A percentile compares a stretch with the other conserved stretches of the same genome.
Evolutionary conservation across 1,284 basidiomycete genomes (phyloP).

Genomic region (Cystobasidiaceae sp.): DNA sequence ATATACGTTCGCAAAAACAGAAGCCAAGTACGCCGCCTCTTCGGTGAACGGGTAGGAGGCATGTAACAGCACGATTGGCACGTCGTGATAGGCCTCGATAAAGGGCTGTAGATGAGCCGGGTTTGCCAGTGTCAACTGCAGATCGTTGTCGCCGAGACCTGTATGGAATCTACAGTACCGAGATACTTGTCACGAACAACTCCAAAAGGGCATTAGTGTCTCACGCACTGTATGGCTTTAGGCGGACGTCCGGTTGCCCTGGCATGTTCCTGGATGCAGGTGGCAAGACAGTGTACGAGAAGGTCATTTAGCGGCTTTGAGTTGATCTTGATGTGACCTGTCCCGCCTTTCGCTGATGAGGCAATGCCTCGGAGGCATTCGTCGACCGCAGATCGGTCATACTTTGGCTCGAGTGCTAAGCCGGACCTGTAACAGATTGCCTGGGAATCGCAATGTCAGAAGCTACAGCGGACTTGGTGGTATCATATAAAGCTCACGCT

Average conservation of each 20-base stretch:
- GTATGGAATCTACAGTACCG: constrained; percentile 62
- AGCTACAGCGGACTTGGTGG: not conserved
- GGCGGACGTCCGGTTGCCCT: not conserved
- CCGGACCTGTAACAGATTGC: constrained; percentile 3
- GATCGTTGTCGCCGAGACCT: constrained; percentile 67
- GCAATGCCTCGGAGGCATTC: not conserved
- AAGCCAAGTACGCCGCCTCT: constrained; percentile 63
- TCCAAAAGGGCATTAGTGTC: not conserved
- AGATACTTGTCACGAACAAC: not conserved
- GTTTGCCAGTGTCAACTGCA: constrained; percentile 57
- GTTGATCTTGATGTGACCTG: not conserved
- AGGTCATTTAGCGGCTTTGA: constrained; percentile 7
- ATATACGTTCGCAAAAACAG: constrained; percentile 65
- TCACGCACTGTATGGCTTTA: constrained; percentile 10
- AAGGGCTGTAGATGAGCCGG: constrained; percentile 63
- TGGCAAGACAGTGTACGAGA: not conserved
- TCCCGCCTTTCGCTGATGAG: not conserved
- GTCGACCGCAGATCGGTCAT: not conserved
- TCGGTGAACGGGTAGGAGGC: constrained; percentile 66
- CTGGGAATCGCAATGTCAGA: not conserved
- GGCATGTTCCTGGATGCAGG: not conserved
- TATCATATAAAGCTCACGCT: not conserved
- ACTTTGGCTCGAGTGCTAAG: not conserved
- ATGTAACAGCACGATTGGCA: constrained; percentile 63
- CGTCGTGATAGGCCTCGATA: constrained; percentile 58